These are phyloP conservation scores for Paraphoma sp. DNA, from an alignment of 2,329 filamentous ascomycete genomes.

Conservation along the genomic window DNA sequence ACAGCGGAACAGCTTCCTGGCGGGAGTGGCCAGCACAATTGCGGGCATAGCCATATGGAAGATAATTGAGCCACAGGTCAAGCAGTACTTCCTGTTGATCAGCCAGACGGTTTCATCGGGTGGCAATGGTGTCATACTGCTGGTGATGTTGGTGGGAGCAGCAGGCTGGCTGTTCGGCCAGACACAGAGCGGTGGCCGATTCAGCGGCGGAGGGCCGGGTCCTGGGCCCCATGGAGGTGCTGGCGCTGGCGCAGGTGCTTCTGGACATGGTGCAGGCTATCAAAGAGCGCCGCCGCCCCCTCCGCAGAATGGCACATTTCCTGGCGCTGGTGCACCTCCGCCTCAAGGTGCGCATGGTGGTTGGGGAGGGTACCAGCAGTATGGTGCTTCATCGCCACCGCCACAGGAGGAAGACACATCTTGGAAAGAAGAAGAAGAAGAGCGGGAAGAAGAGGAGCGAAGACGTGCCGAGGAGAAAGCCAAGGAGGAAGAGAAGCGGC, in stretches of 20 bases:
- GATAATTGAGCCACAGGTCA: conserved; percentile 74
- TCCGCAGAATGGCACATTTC: conserved; percentile 39
- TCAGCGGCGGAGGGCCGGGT: conserved; percentile 32
- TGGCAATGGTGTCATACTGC: conserved; percentile 73
- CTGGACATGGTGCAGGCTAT: conserved; percentile 33
- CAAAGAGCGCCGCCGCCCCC: conserved; percentile 39
- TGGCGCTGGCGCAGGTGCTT: conserved; percentile 34
- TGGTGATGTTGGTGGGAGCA: conserved; percentile 76
- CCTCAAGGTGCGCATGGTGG: conserved; percentile 34
- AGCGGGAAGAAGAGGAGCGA: conserved; percentile 56
- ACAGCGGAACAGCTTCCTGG: conserved; percentile 88
- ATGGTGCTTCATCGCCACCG: conserved; percentile 37
- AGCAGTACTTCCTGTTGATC: conserved; percentile 74
- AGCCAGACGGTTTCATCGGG: conserved; percentile 63
- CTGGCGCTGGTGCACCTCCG: conserved; percentile 38
- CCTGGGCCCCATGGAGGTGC: conserved; percentile 40
- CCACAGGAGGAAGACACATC: conserved; percentile 37
- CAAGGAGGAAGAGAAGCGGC: conserved; percentile 48
- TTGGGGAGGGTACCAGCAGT: conserved; percentile 40
- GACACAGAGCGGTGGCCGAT: conserved; percentile 61
- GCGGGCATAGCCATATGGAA: conserved; percentile 75
- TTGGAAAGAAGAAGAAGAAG: conserved; percentile 44
- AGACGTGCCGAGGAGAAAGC: conserved; percentile 65
- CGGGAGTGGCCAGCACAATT: conserved; percentile 80
- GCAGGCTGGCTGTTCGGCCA: conserved; percentile 79